These are phyloP conservation scores for Aspergillus homomorphus DNA, from an alignment of 495 filamentous ascomycete species.

Conservation along the genomic window DNA sequence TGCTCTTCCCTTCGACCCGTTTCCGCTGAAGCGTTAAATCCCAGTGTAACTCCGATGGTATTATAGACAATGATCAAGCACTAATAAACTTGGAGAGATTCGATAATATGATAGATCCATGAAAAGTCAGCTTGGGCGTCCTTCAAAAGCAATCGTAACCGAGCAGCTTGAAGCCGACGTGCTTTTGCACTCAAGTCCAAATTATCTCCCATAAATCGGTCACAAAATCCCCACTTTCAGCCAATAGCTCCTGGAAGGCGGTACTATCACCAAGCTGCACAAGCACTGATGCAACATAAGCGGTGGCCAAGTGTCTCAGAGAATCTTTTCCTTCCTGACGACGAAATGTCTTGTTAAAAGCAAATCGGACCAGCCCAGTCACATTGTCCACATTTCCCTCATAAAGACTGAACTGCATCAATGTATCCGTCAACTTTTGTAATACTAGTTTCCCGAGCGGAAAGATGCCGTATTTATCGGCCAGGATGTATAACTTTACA, in stretches of 20 bases:
- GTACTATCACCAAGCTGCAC: slow-evolving; percentile 19
- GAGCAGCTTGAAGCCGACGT: no score
- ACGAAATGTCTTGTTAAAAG: slow-evolving; percentile 26
- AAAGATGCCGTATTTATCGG: slow-evolving; percentile 36
- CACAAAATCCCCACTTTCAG: slow-evolving; percentile 29
- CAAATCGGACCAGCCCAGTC: slow-evolving; percentile 33
- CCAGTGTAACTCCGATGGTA: no score
- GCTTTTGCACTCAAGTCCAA: no score
- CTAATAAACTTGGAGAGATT: no score
- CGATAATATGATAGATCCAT: no score
- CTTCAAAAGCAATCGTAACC: no score
- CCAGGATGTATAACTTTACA: slow-evolving; percentile 38
- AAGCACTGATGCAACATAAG: slow-evolving; percentile 24
- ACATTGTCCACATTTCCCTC: slow-evolving; percentile 23
- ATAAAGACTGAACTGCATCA: slow-evolving; percentile 31
- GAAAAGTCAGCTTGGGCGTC: no score
- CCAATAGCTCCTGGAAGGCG: slow-evolving; percentile 22
- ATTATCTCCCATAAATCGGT: slow-evolving; percentile 23
- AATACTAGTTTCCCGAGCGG: slow-evolving; percentile 31
- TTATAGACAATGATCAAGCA: no score
- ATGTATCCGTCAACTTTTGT: slow-evolving; percentile 30
- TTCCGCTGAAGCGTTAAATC: no score
- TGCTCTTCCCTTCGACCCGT: no score
- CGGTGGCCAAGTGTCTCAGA: slow-evolving; percentile 17
- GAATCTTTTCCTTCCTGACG: slow-evolving; percentile 6